These are phyloP conservation scores for Pelargonium citronellum DNA, from an alignment of 441 rosid genomes.

Conservation along the genomic window DNA sequence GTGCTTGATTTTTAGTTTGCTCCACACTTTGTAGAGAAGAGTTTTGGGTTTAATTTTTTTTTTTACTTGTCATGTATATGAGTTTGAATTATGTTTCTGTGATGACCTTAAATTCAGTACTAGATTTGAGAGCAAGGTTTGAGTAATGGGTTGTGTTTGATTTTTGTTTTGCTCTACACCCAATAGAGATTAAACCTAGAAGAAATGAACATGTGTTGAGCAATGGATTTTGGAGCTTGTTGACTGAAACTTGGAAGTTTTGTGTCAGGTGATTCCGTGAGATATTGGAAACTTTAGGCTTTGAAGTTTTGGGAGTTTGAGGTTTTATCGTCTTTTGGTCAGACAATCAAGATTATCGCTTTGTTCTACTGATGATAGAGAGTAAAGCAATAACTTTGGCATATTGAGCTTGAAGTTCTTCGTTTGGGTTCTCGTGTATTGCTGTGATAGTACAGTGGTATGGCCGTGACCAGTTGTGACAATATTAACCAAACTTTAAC, in stretches of 20 bases:
- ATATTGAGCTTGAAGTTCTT: neutral
- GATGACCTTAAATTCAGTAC: neutral
- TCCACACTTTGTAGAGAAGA: too few relatives aligned
- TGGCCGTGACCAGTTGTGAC: conserved; percentile 39
- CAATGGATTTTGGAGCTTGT: neutral
- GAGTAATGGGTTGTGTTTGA: neutral
- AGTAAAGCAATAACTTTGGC: neutral
- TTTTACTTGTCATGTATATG: too few relatives aligned
- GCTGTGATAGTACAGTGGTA: conserved; percentile 27
- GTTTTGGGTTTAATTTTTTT: neutral
- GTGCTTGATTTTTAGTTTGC: neutral
- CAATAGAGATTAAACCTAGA: neutral
- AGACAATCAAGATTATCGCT: neutral
- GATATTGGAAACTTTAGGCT: too few relatives aligned
- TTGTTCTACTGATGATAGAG: neutral
- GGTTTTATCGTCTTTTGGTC: neutral
- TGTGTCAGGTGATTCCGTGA: neutral
- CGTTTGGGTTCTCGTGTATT: neutral
- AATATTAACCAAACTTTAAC: conserved; percentile 27
- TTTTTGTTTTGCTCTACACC: neutral
- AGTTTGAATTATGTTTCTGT: neutral
- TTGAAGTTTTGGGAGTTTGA: neutral
- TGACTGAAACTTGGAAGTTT: neutral
- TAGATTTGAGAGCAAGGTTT: neutral
- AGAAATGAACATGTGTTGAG: neutral